Evolutionary conservation across 805 yeast genomes (phyloP), one percentile per base, ranked within the genome.

Genomic region (Metschnikowia henanensis): DNA sequence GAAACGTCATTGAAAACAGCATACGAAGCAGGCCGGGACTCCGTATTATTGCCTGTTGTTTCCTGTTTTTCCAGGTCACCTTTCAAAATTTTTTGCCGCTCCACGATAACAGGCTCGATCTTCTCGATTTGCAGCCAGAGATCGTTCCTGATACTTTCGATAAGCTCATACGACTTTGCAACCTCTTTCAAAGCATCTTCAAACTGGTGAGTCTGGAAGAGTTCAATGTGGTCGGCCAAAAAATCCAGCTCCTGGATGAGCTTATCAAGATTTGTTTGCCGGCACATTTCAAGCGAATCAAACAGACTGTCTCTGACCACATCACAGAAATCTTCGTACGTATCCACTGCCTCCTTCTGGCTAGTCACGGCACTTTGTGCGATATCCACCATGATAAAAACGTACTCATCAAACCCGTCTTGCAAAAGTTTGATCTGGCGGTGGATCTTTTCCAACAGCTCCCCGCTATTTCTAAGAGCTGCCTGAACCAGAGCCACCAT

Each of bases 181-280:
- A 32, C 4, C n/a, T 39, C 15, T 2, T 10, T 28, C 15, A 32
- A n/a, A 7, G 32, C 31, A n/a, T 5, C 7, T 20, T 39, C 16
- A 12, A 32, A 39, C 3, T 15, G 9, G 21, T 20, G 21, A 2
- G n/a, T 17, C 28, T 25, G 42, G n/a, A 32, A 26, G 10, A 32
- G 13, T 15, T 19, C 28, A 20, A 26, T 23, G 19, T n/a, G 30
- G n/a, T 39, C 33, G 15, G 22, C 20, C 28, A 39, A 26, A n/a
- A 39, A 39, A 17, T 32, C 20, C 42, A 39, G 37, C 26, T 39
- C 37, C 32, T 23, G 19, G 15, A 32, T 19, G 17, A 39, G 33
- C 13, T 9, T 13, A 8, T 30, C 30, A 13, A 28, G 22, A 4
- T 23, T 16, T 6, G 35, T 22, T 10, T 31, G 5, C 35, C 15